phyloP scores from a whole-genome alignment of 2,329 filamentous ascomycete genomes.

The Arthrobotrys musiformis region DNA sequence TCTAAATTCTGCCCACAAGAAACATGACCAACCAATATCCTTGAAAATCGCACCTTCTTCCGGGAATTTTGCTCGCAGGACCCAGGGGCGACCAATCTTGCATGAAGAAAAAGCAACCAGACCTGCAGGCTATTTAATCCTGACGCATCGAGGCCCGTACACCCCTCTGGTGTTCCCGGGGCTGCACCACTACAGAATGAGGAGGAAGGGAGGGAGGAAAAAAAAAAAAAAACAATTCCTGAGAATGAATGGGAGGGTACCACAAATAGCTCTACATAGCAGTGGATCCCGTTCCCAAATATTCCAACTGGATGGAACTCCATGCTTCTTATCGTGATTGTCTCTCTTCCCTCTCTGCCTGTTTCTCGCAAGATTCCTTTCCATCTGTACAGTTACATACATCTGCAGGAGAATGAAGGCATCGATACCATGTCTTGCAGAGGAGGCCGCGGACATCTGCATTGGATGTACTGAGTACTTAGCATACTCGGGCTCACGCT shows the following conservation, averaged over 20 bases:
- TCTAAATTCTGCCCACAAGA: conserved; percentile 16
- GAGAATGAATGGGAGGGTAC: background rate
- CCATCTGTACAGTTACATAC: background rate
- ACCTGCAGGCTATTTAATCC: conserved; percentile 18
- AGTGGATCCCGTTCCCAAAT: background rate
- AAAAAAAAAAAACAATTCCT: background rate
- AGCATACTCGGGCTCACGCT: background rate
- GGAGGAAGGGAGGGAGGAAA: background rate
- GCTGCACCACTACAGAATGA: conserved; percentile 1
- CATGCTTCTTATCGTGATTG: background rate
- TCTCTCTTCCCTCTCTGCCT: background rate
- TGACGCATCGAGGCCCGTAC: conserved; percentile 18
- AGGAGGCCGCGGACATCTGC: background rate
- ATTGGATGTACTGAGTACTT: background rate
- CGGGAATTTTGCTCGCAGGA: conserved; percentile 40
- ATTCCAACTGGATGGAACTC: conserved; percentile 15
- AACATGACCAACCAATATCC: conserved; percentile 45
- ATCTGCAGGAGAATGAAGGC: background rate
- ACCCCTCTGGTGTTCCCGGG: conserved; percentile 26
- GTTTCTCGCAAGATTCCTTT: background rate
- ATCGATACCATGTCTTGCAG: background rate
- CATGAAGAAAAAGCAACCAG: conserved; percentile 36
- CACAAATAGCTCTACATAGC: conserved; percentile 22
- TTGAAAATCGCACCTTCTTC: conserved; percentile 38
- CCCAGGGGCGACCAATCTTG: conserved; percentile 52